These are phyloP conservation scores for Hexamita inflata DNA, from an alignment of 208 protist genomes.

Conservation along the genomic window DNA sequence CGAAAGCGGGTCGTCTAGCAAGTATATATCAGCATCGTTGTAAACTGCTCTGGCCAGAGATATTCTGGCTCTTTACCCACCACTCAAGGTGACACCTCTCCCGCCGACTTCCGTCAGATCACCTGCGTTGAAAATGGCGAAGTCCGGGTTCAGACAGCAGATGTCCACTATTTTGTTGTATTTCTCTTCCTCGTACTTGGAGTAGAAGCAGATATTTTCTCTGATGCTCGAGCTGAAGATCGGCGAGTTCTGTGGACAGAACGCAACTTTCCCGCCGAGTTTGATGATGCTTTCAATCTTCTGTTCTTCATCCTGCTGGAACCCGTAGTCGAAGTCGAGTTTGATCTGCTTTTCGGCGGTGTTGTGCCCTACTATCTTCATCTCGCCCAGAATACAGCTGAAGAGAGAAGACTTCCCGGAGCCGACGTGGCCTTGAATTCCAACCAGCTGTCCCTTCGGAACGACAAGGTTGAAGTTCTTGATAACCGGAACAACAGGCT, in stretches of 20 bases:
- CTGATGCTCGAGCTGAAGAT: background rate
- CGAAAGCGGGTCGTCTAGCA: conserved; percentile 54
- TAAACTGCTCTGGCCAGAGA: conserved; percentile 56
- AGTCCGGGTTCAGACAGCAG: background rate
- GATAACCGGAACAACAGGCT: too few relatives aligned
- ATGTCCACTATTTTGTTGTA: background rate
- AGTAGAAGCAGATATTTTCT: background rate
- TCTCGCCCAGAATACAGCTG: conserved; percentile 42
- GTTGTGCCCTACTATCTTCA: background rate
- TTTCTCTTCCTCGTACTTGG: background rate
- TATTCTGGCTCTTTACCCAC: conserved; percentile 59
- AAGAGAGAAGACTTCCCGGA: conserved; percentile 45
- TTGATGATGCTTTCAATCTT: background rate
- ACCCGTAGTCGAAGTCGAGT: background rate
- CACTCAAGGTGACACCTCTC: conserved; percentile 61
- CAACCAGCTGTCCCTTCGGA: conserved; percentile 28
- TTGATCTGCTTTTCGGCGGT: background rate
- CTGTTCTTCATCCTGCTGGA: background rate
- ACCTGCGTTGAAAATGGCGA: background rate
- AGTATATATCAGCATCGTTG: conserved; percentile 47
- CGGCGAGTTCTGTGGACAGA: background rate
- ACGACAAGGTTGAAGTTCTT: conserved; percentile 36
- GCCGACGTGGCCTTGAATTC: conserved; percentile 42
- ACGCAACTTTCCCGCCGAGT: background rate
- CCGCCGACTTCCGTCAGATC: conserved; percentile 52